phyloP scores from a whole-genome alignment of 257 asterid species.

The Petunia secreta region DNA sequence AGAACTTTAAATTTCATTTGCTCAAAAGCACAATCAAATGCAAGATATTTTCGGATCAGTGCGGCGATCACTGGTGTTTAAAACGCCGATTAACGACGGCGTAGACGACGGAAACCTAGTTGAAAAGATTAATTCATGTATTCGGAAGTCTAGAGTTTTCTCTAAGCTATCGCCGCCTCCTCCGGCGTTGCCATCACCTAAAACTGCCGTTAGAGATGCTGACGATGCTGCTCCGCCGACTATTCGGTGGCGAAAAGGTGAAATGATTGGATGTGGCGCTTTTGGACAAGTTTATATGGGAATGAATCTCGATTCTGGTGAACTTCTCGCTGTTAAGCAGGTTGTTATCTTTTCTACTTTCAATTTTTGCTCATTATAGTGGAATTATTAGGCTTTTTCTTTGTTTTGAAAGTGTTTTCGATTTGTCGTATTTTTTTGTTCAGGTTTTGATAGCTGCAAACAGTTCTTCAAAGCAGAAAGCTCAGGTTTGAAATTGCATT shows the following conservation, averaged over 20 bases:
- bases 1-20: conserved; percentile 2
- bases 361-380: background rate
- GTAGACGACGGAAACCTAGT: conserved; percentile 75
- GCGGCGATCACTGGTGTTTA: conserved; percentile 91
- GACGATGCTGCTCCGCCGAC: conserved; percentile 36
- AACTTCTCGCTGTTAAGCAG: conserved; percentile 93
- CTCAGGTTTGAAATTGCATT: conserved; percentile 55
- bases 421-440: conserved; percentile 20
- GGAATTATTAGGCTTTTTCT: background rate
- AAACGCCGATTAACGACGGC: conserved; percentile 47
- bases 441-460: conserved; percentile 79
- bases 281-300: conserved; percentile 99
- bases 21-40: conserved; percentile 47
- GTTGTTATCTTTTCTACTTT: conserved; percentile 34
- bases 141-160: conserved; percentile 85
- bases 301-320: conserved; percentile 96
- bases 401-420: background rate
- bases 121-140: conserved; percentile 86
- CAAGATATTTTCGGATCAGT: conserved; percentile 93
- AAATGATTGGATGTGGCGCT: conserved; percentile 93
- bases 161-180: conserved; percentile 62
- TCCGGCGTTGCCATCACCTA: conserved; percentile 52
- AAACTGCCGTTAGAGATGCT: conserved; percentile 45
- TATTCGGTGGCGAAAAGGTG: conserved; percentile 97
- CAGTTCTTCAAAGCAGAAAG: conserved; percentile 62